Percentiles rank a stretch among this genome's conserved stretches.
Evolutionary conservation across 2,329 filamentous ascomycete species (phyloP).

Genomic region (Phialemonium atrogriseum): DNA sequence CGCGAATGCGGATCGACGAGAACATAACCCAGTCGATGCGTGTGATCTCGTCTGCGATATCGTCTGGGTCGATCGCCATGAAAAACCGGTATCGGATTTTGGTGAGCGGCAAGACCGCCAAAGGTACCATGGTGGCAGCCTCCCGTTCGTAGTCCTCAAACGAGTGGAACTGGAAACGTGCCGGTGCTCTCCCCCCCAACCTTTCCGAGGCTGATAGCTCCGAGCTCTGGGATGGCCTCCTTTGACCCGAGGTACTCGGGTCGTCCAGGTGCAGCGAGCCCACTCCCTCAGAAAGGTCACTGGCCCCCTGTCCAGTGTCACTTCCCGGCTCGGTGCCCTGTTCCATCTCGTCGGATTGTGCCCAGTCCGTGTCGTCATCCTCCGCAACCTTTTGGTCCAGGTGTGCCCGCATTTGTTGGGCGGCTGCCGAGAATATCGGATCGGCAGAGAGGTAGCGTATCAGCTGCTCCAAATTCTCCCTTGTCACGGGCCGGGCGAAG

Average conservation of each 20-base stretch:
- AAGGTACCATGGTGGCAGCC: constrained; percentile 63
- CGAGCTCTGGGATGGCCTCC: constrained; percentile 38
- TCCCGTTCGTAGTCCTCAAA: constrained; percentile 76
- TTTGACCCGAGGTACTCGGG: constrained; percentile 25
- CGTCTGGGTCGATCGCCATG: constrained; percentile 77
- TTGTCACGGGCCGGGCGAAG: constrained; percentile 72
- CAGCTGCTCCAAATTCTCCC: constrained; percentile 65
- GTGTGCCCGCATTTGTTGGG: constrained; percentile 75
- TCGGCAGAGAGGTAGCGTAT: constrained; percentile 65
- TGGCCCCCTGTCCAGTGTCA: constrained; percentile 12
- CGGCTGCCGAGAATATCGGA: constrained; percentile 75
- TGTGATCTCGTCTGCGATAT: constrained; percentile 85
- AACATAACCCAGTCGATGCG: constrained; percentile 99
- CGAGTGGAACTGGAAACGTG: constrained; percentile 51
- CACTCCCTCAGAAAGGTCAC: constrained; percentile 36
- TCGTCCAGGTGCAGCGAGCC: constrained; percentile 41
- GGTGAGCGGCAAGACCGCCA: constrained; percentile 59
- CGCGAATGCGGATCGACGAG: constrained; percentile 84
- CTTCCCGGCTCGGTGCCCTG: constrained; percentile 17
- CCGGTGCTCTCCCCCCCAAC: constrained; percentile 25
- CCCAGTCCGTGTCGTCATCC: constrained; percentile 91
- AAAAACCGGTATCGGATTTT: constrained; percentile 87
- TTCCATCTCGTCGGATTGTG: constrained; percentile 62
- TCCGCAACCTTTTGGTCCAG: constrained; percentile 65
- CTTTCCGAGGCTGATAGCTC: constrained; percentile 31